Evolutionary conservation across 2,329 filamentous ascomycete species (phyloP).

Genomic region (Blastomyces percursus): DNA sequence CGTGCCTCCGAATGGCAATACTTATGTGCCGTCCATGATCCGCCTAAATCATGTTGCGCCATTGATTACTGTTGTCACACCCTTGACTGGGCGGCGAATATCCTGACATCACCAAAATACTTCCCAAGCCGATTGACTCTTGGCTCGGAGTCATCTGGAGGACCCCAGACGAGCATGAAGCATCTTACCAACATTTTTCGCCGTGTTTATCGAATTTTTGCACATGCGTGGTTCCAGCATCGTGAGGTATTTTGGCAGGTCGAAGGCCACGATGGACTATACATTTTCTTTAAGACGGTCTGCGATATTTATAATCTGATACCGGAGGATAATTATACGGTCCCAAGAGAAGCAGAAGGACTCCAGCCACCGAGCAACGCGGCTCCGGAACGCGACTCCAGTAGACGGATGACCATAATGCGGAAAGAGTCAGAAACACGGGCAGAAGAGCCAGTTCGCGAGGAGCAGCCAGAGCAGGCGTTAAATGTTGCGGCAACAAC

Average conservation of each 20-base stretch:
- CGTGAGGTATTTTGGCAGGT: constrained; percentile 90
- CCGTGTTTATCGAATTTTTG: constrained; percentile 89
- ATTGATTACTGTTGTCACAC: constrained; percentile 99
- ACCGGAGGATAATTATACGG: constrained; percentile 88
- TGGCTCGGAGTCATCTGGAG: constrained; percentile 37
- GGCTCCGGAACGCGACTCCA: constrained; percentile 9
- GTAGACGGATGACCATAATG: constrained; percentile 19
- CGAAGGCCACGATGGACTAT: constrained; percentile 80
- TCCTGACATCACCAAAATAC: constrained; percentile 85
- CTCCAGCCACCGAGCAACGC: constrained; percentile 12
- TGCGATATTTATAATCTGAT: constrained; percentile 86
- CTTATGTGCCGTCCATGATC: constrained; percentile 91
- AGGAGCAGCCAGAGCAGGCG: not conserved
- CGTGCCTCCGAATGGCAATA: constrained; percentile 99
- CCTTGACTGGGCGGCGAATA: constrained; percentile 92
- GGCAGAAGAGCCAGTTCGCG: constrained; percentile 15
- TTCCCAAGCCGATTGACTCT: constrained; percentile 75
- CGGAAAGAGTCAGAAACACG: constrained; percentile 32
- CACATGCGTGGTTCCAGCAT: constrained; percentile 98
- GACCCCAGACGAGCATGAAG: constrained; percentile 36
- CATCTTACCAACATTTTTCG: constrained; percentile 93
- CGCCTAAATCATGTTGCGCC: constrained; percentile 91
- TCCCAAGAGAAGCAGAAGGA: constrained; percentile 86
- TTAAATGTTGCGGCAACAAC: constrained; percentile 52
- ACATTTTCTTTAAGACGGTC: constrained; percentile 93